Evolutionary conservation across 768 basidiomycete species (phyloP).

Genomic region (Hygrocybe punicea): DNA sequence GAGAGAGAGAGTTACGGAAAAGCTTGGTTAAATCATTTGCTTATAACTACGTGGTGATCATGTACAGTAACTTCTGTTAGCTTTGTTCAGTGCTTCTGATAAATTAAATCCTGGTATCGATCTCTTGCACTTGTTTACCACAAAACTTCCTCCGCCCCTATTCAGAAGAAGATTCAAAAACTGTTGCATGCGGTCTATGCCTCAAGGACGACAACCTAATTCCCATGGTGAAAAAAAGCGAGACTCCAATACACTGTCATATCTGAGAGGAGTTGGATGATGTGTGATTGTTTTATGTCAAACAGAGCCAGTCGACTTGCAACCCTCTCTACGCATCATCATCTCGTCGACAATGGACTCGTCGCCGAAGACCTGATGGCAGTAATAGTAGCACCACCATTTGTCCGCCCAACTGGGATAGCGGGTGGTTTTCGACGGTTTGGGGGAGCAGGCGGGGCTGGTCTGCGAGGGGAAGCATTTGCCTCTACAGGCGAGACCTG

Average conservation of each 20-base stretch:
- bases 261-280: too few relatives aligned
- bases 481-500: conserved; percentile 5
- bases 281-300: too few relatives aligned
- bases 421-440: conserved; percentile 72
- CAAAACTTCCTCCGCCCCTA: not conserved
- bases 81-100: not conserved
- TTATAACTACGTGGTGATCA: not conserved
- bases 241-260: too few relatives aligned
- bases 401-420: conserved; percentile 50
- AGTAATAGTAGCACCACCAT: conserved; percentile 55
- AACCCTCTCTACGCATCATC: not conserved
- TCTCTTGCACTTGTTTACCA: not conserved
- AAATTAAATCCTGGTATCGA: not conserved
- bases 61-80: not conserved
- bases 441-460: conserved; percentile 64
- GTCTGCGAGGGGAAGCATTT: conserved; percentile 36
- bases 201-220: too few relatives aligned
- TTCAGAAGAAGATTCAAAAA: too few relatives aligned
- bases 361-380: conserved; percentile 50
- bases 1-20: not conserved
- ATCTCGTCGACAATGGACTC: not conserved
- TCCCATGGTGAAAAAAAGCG: too few relatives aligned
- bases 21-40: not conserved
- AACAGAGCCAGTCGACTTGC: too few relatives aligned
- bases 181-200: too few relatives aligned